These are phyloP conservation scores for Choanephora cucurbitarum DNA, from an alignment of 371 early-diverging fungal genomes.

Conservation along the genomic window DNA sequence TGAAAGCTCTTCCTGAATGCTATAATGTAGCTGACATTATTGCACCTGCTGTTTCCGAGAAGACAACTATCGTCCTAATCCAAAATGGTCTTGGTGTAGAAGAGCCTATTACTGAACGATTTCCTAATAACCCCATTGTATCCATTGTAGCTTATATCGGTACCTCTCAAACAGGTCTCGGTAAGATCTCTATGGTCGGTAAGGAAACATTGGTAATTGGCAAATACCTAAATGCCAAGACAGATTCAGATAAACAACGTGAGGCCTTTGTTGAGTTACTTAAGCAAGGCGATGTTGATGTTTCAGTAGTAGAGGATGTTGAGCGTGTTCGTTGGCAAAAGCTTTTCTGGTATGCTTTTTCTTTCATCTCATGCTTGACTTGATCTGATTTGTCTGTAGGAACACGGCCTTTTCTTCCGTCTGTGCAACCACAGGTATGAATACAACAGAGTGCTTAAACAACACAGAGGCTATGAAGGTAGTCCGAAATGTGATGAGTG, in stretches of 20 bases:
- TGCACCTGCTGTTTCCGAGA: constrained; percentile 58
- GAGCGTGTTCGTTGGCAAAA: constrained; percentile 82
- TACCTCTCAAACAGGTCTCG: constrained; percentile 63
- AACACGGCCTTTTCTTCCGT: constrained; percentile 81
- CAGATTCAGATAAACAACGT: constrained; percentile 24
- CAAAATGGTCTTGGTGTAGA: constrained; percentile 90
- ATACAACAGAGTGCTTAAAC: constrained; percentile 61
- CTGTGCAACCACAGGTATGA: constrained; percentile 69
- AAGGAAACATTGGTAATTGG: constrained; percentile 39
- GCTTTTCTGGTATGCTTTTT: constrained; percentile 75
- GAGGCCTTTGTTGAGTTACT: constrained; percentile 44
- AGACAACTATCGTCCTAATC: constrained; percentile 74
- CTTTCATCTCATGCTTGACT: background rate
- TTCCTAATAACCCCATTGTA: constrained; percentile 70
- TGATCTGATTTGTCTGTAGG: constrained; percentile 29
- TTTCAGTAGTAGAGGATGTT: constrained; percentile 57
- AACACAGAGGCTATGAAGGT: constrained; percentile 53
- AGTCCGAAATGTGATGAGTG: constrained; percentile 58
- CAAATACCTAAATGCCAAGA: constrained; percentile 30
- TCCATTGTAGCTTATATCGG: constrained; percentile 79
- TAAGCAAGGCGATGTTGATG: constrained; percentile 55
- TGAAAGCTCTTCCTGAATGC: constrained; percentile 75
- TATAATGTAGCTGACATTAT: constrained; percentile 65
- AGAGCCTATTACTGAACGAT: constrained; percentile 57
- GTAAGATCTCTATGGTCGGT: constrained; percentile 56